phyloP scores from a whole-genome alignment of 2,329 filamentous ascomycete species.

The Monilinia aucupariae region DNA sequence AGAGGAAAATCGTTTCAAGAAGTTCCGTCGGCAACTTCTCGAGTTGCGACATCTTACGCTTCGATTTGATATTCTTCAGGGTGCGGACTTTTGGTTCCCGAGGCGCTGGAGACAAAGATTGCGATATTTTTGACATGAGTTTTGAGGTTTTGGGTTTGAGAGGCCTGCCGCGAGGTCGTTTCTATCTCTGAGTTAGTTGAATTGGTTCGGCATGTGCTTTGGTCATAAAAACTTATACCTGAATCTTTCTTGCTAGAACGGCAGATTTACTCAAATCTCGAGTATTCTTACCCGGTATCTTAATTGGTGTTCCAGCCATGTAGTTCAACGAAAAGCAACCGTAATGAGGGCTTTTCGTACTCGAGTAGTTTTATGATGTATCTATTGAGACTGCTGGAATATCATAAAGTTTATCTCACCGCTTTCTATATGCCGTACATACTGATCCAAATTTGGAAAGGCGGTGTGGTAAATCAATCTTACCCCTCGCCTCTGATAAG shows the following conservation, averaged over 20 bases:
- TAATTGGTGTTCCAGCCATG: slow-evolving; percentile 33
- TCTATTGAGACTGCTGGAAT: not conserved
- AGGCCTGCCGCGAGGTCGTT: slow-evolving; percentile 22
- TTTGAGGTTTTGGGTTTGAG: slow-evolving; percentile 17
- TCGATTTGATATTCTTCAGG: slow-evolving; percentile 31
- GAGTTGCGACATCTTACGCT: slow-evolving; percentile 29
- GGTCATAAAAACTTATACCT: slow-evolving; percentile 20
- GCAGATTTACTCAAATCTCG: slow-evolving; percentile 25
- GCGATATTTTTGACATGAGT: not conserved
- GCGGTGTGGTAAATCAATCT: not conserved
- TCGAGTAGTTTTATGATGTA: not conserved
- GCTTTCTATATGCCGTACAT: not conserved
- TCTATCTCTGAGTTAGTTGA: slow-evolving; percentile 18
- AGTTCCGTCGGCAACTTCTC: slow-evolving; percentile 34
- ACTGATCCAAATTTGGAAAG: not conserved
- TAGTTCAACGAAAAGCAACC: too few relatives aligned
- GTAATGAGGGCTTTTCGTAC: not conserved
- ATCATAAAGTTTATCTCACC: not conserved
- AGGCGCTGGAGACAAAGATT: not conserved
- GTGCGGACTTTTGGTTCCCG: slow-evolving; percentile 19
- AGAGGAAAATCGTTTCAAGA: slow-evolving; percentile 31
- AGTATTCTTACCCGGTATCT: slow-evolving; percentile 32
- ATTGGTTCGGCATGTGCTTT: not conserved
- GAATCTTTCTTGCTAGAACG: slow-evolving; percentile 24
- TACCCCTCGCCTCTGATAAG: not conserved